phyloP scores from a whole-genome alignment of 2,329 filamentous ascomycete genomes.

The Pyrenophora graminea region DNA sequence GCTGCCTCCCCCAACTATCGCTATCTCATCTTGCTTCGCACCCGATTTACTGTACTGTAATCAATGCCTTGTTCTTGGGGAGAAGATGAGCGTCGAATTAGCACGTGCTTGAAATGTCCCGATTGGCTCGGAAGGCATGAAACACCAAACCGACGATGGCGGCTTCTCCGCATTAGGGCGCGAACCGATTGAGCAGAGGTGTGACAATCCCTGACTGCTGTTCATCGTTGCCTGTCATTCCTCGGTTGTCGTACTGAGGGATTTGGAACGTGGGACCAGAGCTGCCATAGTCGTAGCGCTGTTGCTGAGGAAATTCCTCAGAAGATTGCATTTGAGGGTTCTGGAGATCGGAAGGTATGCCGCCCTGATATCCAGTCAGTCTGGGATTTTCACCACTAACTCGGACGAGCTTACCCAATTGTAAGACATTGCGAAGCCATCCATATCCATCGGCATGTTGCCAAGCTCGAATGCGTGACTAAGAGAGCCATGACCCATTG shows the following conservation, averaged over 20 bases:
- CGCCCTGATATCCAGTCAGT: slow-evolving; percentile 11
- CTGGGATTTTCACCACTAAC: neutral
- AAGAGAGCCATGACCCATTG: slow-evolving; percentile 11
- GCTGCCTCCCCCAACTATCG: neutral
- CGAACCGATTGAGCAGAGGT: neutral
- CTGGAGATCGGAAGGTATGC: slow-evolving; percentile 15
- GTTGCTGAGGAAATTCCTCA: neutral
- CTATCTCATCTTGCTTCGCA: neutral
- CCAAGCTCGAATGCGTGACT: slow-evolving; percentile 21
- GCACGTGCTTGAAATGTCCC: neutral
- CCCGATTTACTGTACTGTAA: neutral
- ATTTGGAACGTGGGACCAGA: neutral
- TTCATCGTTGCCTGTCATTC: no score
- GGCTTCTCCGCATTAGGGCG: neutral
- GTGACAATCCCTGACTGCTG: no score
- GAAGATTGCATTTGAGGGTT: slow-evolving; percentile 14
- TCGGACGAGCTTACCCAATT: slow-evolving; percentile 26
- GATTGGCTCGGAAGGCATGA: neutral
- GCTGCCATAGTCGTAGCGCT: neutral
- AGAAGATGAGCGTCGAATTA: neutral
- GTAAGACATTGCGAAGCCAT: slow-evolving; percentile 20
- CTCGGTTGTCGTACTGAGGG: neutral
- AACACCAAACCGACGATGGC: neutral
- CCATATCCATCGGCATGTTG: slow-evolving; percentile 32
- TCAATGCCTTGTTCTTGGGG: neutral